Evolutionary conservation across 768 basidiomycete genomes (phyloP).

Genomic region (Lactarius sanguifluus): DNA sequence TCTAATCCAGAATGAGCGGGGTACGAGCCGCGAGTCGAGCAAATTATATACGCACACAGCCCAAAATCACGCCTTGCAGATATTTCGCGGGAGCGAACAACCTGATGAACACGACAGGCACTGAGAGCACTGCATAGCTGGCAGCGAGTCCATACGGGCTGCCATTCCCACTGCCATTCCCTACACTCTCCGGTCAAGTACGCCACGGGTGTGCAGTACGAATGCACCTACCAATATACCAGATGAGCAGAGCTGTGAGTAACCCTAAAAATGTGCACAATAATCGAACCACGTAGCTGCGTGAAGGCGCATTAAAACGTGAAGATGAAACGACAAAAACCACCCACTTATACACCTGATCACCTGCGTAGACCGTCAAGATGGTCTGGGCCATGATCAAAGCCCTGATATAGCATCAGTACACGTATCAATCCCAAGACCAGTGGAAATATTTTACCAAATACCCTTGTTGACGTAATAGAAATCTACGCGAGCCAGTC

Average conservation of each 20-base stretch:
- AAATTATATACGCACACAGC: conserved; percentile 37
- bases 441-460: conserved; percentile 36
- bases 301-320: not conserved
- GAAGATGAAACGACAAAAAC: not conserved
- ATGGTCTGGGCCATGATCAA: conserved; percentile 63
- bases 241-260: conserved; percentile 47
- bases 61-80: conserved; percentile 41
- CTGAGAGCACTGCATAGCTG: conserved; percentile 44
- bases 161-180: conserved; percentile 46
- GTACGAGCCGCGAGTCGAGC: not conserved
- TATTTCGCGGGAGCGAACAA: conserved; percentile 45
- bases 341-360: conserved; percentile 52
- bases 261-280: conserved; percentile 49
- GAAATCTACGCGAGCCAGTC: conserved; percentile 36
- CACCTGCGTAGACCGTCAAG: conserved; percentile 54
- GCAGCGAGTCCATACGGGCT: conserved; percentile 56
- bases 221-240: conserved; percentile 45
- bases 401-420: conserved; percentile 38
- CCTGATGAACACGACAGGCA: conserved; percentile 51
- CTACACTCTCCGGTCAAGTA: conserved; percentile 30
- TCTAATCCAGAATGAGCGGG: conserved; percentile 32
- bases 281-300: conserved; percentile 46
- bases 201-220: not conserved
- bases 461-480: conserved; percentile 47
- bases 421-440: not conserved